phyloP scores from a whole-genome alignment of 106 monocot species.

The Acorus gramineus region DNA sequence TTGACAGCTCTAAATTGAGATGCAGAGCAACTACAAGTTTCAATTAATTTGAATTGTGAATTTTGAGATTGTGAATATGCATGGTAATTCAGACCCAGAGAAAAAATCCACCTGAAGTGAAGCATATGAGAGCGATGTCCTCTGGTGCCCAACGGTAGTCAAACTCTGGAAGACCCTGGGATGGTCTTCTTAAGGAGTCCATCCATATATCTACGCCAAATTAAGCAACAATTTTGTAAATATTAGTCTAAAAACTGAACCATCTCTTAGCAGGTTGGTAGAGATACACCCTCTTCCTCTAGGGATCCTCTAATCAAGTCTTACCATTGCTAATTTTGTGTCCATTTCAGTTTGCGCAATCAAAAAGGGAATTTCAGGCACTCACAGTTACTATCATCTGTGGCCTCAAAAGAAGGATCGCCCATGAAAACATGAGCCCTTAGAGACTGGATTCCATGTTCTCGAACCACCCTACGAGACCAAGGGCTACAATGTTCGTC shows the following conservation, averaged over 20 bases:
- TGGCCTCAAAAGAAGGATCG: constrained; percentile 1
- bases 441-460: constrained; percentile 14
- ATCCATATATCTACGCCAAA: background rate
- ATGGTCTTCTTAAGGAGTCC: constrained; percentile 31
- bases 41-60: no score
- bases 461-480: constrained; percentile 23
- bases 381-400: constrained; percentile 14
- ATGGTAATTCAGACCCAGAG: background rate
- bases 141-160: constrained; percentile 43
- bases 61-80: no score
- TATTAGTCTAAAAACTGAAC: no score
- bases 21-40: no score
- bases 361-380: background rate
- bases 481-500: constrained; percentile 50
- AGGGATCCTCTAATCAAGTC: no score
- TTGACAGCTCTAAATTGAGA: no score
- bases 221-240: background rate
- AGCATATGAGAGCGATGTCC: constrained; percentile 81
- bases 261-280: no score
- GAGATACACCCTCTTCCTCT: no score
- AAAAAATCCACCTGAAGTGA: constrained; percentile 70
- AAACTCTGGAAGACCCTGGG: background rate
- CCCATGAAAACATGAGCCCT: constrained; percentile 38
- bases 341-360: background rate
- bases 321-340: no score